phyloP scores from a whole-genome alignment of 345 rosid species.

The Populus alba region DNA sequence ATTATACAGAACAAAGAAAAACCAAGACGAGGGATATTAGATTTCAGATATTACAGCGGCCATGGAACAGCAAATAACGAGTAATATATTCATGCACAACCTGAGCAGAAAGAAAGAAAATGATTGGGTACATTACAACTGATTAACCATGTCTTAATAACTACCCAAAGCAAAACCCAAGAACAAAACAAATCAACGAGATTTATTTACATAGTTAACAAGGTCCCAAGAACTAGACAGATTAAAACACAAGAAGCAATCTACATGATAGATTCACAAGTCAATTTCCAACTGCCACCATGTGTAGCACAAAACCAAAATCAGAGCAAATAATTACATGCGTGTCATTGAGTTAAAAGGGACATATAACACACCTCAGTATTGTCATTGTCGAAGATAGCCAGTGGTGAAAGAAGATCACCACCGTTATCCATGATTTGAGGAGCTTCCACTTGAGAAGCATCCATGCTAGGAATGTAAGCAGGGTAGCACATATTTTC shows the following conservation, averaged over 20 bases:
- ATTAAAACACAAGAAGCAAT: neutral
- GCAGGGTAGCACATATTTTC: neutral
- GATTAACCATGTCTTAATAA: neutral
- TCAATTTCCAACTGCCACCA: neutral
- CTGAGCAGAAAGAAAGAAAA: neutral
- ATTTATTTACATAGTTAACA: neutral
- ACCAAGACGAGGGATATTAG: neutral
- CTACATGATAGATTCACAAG: neutral
- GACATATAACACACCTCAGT: constrained; percentile 20
- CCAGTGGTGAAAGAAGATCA: constrained; percentile 32
- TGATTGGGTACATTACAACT: neutral
- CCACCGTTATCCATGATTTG: constrained; percentile 11
- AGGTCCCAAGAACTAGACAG: neutral
- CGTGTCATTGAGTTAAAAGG: neutral
- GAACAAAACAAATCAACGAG: neutral
- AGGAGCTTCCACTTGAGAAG: constrained; percentile 15
- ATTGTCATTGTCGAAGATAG: constrained; percentile 18
- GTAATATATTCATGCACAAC: neutral
- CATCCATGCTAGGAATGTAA: neutral
- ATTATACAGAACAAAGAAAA: neutral
- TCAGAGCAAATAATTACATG: neutral
- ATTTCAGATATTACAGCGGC: neutral
- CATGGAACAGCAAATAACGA: neutral
- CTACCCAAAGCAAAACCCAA: neutral
- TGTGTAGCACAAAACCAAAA: neutral